Evolutionary conservation across 2,329 filamentous ascomycete species (phyloP), one percentile per base, ranked within the genome.

Genomic region (Cadophora malorum): DNA sequence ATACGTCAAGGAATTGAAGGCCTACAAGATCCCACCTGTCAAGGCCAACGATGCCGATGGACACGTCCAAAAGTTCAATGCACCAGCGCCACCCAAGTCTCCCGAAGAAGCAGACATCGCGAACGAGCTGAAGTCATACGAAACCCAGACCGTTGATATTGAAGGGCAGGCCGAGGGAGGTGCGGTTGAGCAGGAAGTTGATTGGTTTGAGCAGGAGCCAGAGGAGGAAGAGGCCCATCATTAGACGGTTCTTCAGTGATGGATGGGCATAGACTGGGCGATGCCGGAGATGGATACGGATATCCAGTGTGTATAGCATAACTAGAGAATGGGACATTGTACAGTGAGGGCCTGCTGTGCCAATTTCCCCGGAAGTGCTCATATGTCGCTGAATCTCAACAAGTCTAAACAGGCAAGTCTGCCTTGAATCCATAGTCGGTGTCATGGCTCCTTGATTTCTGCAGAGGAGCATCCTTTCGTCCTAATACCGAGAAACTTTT

Each of bases 71-170:
- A 92, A 89, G 81, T 99, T 98, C 86, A 79, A 80, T 78, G 80
- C 90, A 73, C 96, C 96, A 77, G 89, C 91, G 81, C 82, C 94
- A 68, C 95, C 96, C 78, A 83, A 87, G 79, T 97, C 94, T 45
- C 96, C 96, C 79, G 96, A 98, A 83, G 95, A 98, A 87, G 84
- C 90, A 82, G 92, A 97, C 83, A 91, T 99, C 72, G 93, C 94
- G 79, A 91, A 88, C 82, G 95, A 93, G 81, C 84, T 99, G 81
- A 91, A 96, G 85, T 90, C 93, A 80, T 99, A 99, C 88, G 95
- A 98, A 88, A 88, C 84, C 80, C 93, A 97, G 86, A 88, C 90
- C 76, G 94, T 97, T 75, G 96, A 99, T 83, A 90, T 98, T 74
- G 95, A 98, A 86, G 95, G 95, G 74, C 89, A 93, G 81, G 88